Conservation (phyloP, 768 basidiomycete genomes). For the Trametes maxima region DNA sequence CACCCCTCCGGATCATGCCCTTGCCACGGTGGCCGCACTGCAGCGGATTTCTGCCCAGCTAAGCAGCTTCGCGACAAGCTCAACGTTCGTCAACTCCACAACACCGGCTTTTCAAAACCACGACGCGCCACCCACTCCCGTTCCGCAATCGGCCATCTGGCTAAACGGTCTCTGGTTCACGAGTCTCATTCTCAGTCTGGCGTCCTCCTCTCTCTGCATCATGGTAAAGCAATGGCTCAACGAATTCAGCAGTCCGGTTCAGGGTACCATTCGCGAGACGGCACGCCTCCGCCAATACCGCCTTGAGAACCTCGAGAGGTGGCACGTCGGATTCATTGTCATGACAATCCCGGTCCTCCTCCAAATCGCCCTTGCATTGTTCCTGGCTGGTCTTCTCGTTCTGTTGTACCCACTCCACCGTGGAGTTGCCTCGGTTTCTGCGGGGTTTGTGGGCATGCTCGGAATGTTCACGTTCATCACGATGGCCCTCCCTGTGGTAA, state of each 20-base stretch:
- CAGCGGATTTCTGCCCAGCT: conserved; percentile 13
- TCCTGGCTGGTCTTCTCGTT: conserved; percentile 24
- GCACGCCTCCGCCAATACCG: conserved; percentile 24
- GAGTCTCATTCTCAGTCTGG: conserved; percentile 29
- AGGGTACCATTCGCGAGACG: not conserved
- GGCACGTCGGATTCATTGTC: conserved; percentile 21
- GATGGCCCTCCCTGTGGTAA: not conserved
- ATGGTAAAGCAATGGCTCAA: conserved; percentile 35
- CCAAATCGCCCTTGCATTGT: conserved; percentile 24
- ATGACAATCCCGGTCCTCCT: conserved; percentile 22
- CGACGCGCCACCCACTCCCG: too few relatives aligned
- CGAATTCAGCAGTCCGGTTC: not conserved
- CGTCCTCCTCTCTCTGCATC: conserved; percentile 32
- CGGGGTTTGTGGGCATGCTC: not conserved
- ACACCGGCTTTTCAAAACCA: not conserved
- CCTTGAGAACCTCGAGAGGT: conserved; percentile 19
- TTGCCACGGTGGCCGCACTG: not conserved
- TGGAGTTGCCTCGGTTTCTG: conserved; percentile 6
- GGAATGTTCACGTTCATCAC: not conserved
- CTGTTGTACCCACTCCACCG: conserved; percentile 20
- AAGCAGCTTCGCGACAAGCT: conserved; percentile 8
- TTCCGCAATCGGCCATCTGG: not conserved
- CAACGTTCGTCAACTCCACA: conserved; percentile 14
- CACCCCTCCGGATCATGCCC: not conserved
- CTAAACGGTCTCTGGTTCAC: conserved; percentile 31